A percentile compares a stretch with the other conserved stretches of the same genome.
phyloP scores from a whole-genome alignment of 2,329 filamentous ascomycete species.

The Fusarium secorum region DNA sequence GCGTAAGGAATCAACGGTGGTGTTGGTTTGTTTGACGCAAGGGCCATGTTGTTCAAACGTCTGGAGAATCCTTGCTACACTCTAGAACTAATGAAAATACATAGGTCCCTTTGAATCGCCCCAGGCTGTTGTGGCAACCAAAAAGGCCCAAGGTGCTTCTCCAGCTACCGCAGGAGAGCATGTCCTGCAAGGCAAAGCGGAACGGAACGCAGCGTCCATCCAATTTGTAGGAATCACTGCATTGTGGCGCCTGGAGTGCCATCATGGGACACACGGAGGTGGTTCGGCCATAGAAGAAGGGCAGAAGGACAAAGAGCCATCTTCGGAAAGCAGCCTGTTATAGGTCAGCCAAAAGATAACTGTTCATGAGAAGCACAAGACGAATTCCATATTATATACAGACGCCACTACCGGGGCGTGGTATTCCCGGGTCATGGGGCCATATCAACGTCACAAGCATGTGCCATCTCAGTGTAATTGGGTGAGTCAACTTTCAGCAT shows the following conservation, averaged over 20 bases:
- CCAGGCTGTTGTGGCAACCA: not conserved
- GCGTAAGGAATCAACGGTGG: not conserved
- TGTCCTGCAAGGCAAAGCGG: not conserved
- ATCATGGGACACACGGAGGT: not conserved
- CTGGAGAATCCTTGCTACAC: not conserved
- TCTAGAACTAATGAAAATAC: not conserved
- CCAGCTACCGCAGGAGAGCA: not conserved
- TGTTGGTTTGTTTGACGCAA: not conserved
- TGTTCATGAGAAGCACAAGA: not conserved
- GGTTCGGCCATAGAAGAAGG: not conserved
- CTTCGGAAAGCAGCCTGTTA: conserved; percentile 11
- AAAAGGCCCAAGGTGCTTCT: not conserved
- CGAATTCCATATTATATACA: not conserved
- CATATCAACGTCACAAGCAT: conserved; percentile 21
- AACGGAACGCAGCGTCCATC: conserved; percentile 3
- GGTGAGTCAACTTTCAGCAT: not conserved
- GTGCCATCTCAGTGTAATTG: not conserved
- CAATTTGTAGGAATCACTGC: not conserved
- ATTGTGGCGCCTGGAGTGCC: not conserved
- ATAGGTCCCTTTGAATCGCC: not conserved
- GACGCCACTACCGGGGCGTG: not conserved
- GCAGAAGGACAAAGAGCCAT: not conserved
- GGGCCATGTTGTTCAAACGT: not conserved
- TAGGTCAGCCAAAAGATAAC: not conserved
- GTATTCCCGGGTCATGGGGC: conserved; percentile 10